Conservation (phyloP, 768 basidiomycete species). For the Leccinum imitatum region DNA sequence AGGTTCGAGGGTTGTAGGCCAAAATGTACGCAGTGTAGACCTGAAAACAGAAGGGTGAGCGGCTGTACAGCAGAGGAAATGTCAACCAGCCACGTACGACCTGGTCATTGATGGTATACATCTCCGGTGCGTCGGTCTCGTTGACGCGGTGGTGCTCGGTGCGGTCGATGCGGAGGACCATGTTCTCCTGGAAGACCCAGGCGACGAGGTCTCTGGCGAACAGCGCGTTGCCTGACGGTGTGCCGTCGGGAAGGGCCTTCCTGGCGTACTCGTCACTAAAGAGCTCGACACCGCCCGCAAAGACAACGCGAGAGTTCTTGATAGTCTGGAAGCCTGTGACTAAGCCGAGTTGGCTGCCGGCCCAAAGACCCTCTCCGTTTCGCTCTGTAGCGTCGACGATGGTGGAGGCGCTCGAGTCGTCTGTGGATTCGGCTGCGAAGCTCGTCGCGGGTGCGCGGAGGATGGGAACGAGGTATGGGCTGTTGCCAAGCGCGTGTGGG, state of each 20-base stretch:
- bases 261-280: slow-evolving; percentile 75
- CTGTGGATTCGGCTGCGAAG: slow-evolving; percentile 68
- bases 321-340: slow-evolving; percentile 89
- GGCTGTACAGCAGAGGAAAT: neutral
- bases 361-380: slow-evolving; percentile 79
- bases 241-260: slow-evolving; percentile 59
- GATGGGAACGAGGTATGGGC: slow-evolving; percentile 81
- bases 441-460: slow-evolving; percentile 73
- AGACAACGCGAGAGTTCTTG: slow-evolving; percentile 74
- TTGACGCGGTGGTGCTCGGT: slow-evolving; percentile 73
- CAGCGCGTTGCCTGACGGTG: slow-evolving; percentile 69
- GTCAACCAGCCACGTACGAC: slow-evolving; percentile 48
- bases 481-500: slow-evolving; percentile 62
- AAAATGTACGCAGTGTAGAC: slow-evolving; percentile 75
- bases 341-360: slow-evolving; percentile 71
- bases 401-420: slow-evolving; percentile 56
- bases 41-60: slow-evolving; percentile 39
- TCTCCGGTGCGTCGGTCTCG: slow-evolving; percentile 57
- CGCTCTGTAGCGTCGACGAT: slow-evolving; percentile 71
- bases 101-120: slow-evolving; percentile 85
- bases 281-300: slow-evolving; percentile 77
- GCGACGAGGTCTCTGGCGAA: slow-evolving; percentile 73
- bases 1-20: slow-evolving; percentile 53
- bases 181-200: slow-evolving; percentile 90
- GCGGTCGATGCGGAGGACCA: slow-evolving; percentile 75